Percentiles rank a stretch among this genome's conserved stretches.
These are phyloP conservation scores for Rhytidiadelphus loreus DNA, from an alignment of 225 moss, liverwort and hornwort species.

Conservation along the genomic window DNA sequence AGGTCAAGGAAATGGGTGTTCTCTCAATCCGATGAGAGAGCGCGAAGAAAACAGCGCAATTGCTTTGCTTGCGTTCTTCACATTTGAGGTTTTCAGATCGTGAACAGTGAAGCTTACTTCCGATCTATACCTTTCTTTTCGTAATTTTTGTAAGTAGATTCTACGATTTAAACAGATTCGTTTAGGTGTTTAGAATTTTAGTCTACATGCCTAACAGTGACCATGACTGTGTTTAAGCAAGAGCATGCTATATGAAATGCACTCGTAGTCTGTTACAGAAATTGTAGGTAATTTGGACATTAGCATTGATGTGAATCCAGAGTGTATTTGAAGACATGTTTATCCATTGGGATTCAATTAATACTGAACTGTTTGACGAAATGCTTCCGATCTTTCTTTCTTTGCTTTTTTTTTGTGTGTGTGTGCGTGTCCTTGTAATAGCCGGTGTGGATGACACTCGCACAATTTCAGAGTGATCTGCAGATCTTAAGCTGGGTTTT, in stretches of 20 bases:
- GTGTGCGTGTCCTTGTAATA: not conserved
- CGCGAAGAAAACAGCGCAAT: not conserved
- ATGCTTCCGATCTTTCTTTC: not conserved
- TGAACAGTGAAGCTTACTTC: not conserved
- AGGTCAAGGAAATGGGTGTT: constrained; percentile 33
- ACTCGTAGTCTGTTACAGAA: not conserved
- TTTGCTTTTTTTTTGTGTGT: not conserved
- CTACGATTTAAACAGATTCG: not conserved
- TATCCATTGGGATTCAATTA: not conserved
- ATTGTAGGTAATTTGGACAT: not conserved
- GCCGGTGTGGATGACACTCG: not conserved
- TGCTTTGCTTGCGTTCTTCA: constrained; percentile 38
- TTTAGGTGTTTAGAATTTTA: not conserved
- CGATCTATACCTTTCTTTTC: not conserved
- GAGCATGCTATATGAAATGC: constrained; percentile 8
- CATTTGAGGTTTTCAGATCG: constrained; percentile 1
- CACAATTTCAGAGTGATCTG: not conserved
- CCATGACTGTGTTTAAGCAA: constrained; percentile 1
- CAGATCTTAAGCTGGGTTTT: not conserved
- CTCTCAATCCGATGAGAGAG: constrained; percentile 14
- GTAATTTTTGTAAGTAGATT: not conserved
- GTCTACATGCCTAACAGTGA: not conserved
- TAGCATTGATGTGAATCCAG: not conserved
- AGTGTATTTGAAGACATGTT: not conserved
- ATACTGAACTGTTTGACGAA: not conserved